Base-by-base conservation (phyloP, 352 stramenopile species). In the Phytophthora hibernalis region DNA sequence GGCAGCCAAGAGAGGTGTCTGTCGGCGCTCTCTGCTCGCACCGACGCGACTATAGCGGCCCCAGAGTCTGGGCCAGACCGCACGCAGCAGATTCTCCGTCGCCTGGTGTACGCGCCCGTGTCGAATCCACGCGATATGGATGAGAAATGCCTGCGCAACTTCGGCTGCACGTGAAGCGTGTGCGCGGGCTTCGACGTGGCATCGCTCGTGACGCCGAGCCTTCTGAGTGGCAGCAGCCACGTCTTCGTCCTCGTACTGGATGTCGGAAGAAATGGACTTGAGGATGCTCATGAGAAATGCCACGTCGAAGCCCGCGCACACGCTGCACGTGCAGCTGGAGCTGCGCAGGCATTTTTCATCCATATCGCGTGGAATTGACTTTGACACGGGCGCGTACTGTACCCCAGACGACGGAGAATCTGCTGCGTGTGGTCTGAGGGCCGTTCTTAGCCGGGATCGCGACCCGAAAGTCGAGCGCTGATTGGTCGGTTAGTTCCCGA, bases 321-420 rank as follows among this genome's bases (percentile, higher is more conserved):
- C 82, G 49, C 69, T 79, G 75, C 89, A 96, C 59, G 60, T 91
- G 81, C 89, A 96, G 67, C 79, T 96, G 82, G 93, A 92, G 70
- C 89, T 95, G 58, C 89, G 87, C 37, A 95, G 74, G 50, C 89
- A 96, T 76, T 88, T 90, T 38, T 92, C 83, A 30, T 72, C 79
- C 85, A 93, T 93, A 58, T 51, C 30, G 6, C 1, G 9, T 6
- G 24, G 52, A 20, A 53, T 28, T 63, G 33, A 20, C 24, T 55
- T 28, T 63, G 33, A 20, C 24, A 63, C 50, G 20, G 0, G 16
- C 22, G 30, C 28, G 30, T n/a, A n/a, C n/a, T 16, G 44, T 2
- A 67, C 40, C n/a, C 2, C 5, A 33, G 30, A 54, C 7, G 11
- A 31, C 7, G 7, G 1, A 68, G n/a, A 31, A 31, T 11, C 18